phyloP scores from a whole-genome alignment of 208 protist genomes.

The Leptomonas pyrrhocoris region DNA sequence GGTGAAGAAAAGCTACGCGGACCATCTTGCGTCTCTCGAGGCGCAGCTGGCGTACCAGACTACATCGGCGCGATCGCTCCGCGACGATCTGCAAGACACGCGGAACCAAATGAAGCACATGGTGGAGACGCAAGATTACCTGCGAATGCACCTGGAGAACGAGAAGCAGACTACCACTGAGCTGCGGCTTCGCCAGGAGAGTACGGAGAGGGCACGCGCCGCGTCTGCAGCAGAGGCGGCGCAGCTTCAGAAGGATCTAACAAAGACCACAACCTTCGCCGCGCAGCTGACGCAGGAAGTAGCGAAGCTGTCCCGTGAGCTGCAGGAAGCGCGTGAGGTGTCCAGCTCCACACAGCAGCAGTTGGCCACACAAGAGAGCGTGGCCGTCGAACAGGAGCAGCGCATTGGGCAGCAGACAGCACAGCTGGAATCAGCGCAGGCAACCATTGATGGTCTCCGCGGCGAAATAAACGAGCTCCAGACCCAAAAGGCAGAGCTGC shows the following conservation, averaged over 20 bases:
- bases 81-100: conserved; percentile 4
- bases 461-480: neutral
- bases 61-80: neutral
- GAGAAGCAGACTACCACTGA: conserved; percentile 8
- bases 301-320: neutral
- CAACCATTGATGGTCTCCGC: neutral
- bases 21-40: conserved; percentile 15
- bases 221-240: neutral
- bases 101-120: conserved; percentile 12
- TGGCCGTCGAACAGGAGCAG: neutral
- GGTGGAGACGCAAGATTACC: conserved; percentile 18
- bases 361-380: neutral
- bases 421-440: neutral
- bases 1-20: conserved; percentile 18
- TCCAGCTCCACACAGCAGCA: neutral
- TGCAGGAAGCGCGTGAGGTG: neutral
- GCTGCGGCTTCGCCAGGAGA: neutral
- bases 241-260: conserved; percentile 3
- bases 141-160: conserved; percentile 17
- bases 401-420: neutral
- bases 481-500: neutral
- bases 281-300: conserved; percentile 1
- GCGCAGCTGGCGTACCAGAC: conserved; percentile 6
- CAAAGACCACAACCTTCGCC: neutral
- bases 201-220: conserved; percentile 4